Base-by-base conservation (phyloP, 164 flowering plant species). In the Aristolochia fimbriata region DNA sequence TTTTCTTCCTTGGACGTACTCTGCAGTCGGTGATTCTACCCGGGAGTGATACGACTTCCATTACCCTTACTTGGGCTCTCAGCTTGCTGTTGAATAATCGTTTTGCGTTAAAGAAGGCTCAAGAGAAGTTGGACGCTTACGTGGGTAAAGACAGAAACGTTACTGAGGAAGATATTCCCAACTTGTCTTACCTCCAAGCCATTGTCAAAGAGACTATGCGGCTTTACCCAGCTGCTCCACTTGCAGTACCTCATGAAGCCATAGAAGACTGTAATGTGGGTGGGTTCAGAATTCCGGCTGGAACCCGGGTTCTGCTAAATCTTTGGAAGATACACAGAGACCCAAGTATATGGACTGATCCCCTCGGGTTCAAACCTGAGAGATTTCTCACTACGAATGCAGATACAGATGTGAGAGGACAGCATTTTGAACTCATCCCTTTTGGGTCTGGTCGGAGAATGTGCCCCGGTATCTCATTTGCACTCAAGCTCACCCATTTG, bases 311-410 rank as follows among this genome's bases (percentile, higher is more conserved):
- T 17, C 4, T 68, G 0, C 70, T 73, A 46, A 73, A 76, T 45
- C 6, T 65, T 1, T 76, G 79, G 79, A 76, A 73, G 71, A 15
- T 76, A 31, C 79, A 70, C 1, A 60, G 74, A 7, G 79, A 76
- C 43, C 77, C 79, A 12, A 15, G 67, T 5, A 33, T 76, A 3
- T 76, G 74, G 79, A 16, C 63, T 1, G 53, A 68, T 21, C 77
- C 80, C 0, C 24, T 22, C 3, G 70, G 71, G 51, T 77, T 77
- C 53, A 30, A 15, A 12, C 76, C 80, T 0, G 80, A 71, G 52
- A 69, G 77, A 31, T 74, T 77, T 60, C 60, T 73, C 7, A 66
- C 66, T 0, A 51, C 21, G 7, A 66, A 76, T 30, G 51, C 15
- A 21, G 63, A 55, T 6, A 11, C 66, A 6, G 67, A 65, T 46